Percentiles rank a stretch among this genome's conserved stretches.
Evolutionary conservation across 306 rosid species (phyloP).

Genomic region (Cucurbita maxima): DNA sequence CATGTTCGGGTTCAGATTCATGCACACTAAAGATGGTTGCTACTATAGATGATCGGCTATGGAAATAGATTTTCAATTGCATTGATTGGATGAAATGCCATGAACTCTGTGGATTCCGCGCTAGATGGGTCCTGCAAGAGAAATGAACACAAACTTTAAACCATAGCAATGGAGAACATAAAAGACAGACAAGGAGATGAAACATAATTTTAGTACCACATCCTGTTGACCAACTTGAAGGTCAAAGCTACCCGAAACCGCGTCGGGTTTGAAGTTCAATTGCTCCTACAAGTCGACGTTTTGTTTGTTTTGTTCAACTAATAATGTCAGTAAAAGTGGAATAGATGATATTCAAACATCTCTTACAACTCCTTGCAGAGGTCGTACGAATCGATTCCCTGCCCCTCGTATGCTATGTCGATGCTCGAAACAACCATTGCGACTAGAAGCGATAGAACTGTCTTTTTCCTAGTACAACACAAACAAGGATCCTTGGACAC

Average conservation of each 20-base stretch:
- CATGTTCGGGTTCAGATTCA: background rate
- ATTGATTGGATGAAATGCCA: slow-evolving; percentile 17
- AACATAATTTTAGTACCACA: slow-evolving; percentile 10
- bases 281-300: slow-evolving; percentile 17
- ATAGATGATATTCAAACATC: background rate
- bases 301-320: background rate
- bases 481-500: background rate
- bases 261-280: slow-evolving; percentile 25
- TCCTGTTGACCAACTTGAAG: slow-evolving; percentile 19
- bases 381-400: slow-evolving; percentile 10
- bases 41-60: background rate
- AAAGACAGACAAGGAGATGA: background rate
- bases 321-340: background rate
- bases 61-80: slow-evolving; percentile 13
- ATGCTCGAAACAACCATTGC: slow-evolving; percentile 9
- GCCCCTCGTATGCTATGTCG: slow-evolving; percentile 13
- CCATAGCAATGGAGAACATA: background rate
- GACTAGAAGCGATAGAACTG: slow-evolving; percentile 13
- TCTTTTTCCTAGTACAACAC: slow-evolving; percentile 9
- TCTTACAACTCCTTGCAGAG: slow-evolving; percentile 28
- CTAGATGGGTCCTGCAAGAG: slow-evolving; percentile 26
- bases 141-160: background rate
- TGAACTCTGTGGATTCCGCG: slow-evolving; percentile 16
- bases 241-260: slow-evolving; percentile 13
- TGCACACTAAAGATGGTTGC: background rate